Evolutionary conservation across 2,329 filamentous ascomycete genomes (phyloP).

Genomic region (Trichoderma atroviride): DNA sequence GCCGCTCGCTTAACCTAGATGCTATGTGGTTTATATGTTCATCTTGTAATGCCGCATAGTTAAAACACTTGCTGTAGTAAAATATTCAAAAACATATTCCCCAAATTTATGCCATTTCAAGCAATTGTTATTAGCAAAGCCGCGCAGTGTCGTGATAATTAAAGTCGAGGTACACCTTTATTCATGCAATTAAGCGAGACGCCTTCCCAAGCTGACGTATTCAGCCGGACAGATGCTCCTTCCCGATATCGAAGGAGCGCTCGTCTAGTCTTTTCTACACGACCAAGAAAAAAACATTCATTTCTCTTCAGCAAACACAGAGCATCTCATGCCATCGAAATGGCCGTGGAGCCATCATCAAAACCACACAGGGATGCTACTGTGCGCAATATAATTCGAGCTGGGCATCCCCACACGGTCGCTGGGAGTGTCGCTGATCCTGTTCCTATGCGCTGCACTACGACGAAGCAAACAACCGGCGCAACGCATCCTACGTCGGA

Average conservation of each 20-base stretch:
- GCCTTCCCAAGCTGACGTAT: neutral
- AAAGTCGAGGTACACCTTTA: neutral
- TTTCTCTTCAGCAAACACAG: neutral
- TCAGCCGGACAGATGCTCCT: neutral
- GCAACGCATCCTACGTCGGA: neutral
- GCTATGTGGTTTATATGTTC: too few species aligned
- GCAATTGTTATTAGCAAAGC: neutral
- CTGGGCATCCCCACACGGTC: neutral
- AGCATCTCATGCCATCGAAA: neutral
- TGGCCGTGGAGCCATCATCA: neutral
- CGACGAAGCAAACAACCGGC: neutral
- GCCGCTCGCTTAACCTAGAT: too few species aligned
- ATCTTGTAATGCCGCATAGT: too few species aligned
- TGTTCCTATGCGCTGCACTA: neutral
- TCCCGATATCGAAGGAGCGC: neutral
- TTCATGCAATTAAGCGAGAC: neutral
- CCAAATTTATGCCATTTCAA: too few species aligned
- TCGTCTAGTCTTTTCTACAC: neutral
- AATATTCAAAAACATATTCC: too few species aligned
- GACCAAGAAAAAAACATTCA: neutral
- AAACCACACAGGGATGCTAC: neutral
- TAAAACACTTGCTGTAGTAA: too few species aligned
- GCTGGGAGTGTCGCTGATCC: neutral
- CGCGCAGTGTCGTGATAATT: too few species aligned
- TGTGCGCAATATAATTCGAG: neutral